A percentile compares a stretch with the other conserved stretches of the same genome.
Evolutionary conservation across 345 rosid species (phyloP).

Genomic region (Camelina neglecta): DNA sequence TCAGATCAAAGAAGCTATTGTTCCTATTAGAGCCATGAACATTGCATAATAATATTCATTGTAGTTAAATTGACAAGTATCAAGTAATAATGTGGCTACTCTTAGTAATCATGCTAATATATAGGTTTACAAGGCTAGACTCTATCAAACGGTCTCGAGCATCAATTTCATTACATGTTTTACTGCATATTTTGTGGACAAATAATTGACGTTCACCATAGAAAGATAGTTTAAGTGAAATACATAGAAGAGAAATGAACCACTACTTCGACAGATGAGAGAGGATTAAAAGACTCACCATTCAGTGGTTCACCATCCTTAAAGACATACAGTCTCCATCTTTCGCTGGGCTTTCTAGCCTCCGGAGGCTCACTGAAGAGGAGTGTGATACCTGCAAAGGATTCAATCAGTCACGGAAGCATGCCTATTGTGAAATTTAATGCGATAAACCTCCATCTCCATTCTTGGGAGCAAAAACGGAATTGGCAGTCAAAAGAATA

Average conservation of each 20-base stretch:
- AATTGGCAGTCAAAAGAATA: not conserved
- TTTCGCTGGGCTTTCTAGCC: conserved; percentile 75
- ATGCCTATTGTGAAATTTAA: conserved; percentile 1
- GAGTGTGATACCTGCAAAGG: conserved; percentile 70
- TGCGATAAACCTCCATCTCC: not conserved
- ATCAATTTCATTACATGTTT: conserved; percentile 16
- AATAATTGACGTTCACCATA: not conserved
- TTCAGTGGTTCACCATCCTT: conserved; percentile 84
- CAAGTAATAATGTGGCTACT: conserved; percentile 11
- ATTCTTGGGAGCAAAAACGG: not conserved
- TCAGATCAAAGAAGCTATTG: not conserved
- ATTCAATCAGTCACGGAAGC: conserved; percentile 17
- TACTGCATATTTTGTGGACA: not conserved
- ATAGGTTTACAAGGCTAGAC: conserved; percentile 1
- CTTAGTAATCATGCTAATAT: not conserved
- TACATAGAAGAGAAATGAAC: conserved; percentile 24
- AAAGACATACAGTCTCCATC: conserved; percentile 96
- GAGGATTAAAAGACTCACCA: conserved; percentile 52
- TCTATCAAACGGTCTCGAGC: conserved; percentile 6
- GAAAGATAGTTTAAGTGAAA: conserved; percentile 12
- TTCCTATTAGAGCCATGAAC: not conserved
- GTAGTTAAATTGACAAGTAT: conserved; percentile 6
- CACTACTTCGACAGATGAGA: conserved; percentile 14
- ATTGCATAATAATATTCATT: not conserved
- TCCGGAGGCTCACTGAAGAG: conserved; percentile 95